Evolutionary conservation across 2,329 filamentous ascomycete genomes (phyloP), one percentile per base, ranked within the genome.

Genomic region (Colletotrichum tabaci): DNA sequence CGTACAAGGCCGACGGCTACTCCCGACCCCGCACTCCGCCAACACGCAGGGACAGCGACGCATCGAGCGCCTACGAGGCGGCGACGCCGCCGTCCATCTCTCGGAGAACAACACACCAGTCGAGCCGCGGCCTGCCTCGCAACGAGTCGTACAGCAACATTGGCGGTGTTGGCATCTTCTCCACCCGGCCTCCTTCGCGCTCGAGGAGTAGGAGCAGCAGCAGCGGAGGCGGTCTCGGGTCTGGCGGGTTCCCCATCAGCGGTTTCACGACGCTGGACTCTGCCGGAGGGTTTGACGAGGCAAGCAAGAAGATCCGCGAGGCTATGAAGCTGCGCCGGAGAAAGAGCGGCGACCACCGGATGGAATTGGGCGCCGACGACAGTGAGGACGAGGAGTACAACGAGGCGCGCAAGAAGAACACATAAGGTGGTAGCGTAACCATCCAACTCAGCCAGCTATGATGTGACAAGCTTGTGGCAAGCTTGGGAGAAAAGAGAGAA

Each of bases 91-190:
- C 79, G 57, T 79, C 78, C 70, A 80, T 84, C 75, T 82, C 81
- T 55, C 84, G 84, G 66, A 84, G 83, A 81, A 87, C 80, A 82
- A 91, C 85, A 26, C 88, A 85, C 38, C 83, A 83, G 74, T 89
- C 87, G 40, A 88, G 87, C 77, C 84, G 86, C 21, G 83, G 85
- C 2, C 84, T 89, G 75, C 95, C 96, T 10, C 91, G 93, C 72
- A 98, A 98, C 84, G 96, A 98, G 82, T 96, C 94, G 0, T 98
- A 98, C 84, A 92, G 92, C 81, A 96, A 98, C 80, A 92, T 98
- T 74, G 93, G 94, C 15, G 91, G 89, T 60, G 92, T 98, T 75
- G 94, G 93, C 73, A 92, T 99, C 83, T 99, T 98, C 84, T 94
- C 95, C 3, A 96, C 94, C 18, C 88, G 94, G 40, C 95, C 95